A percentile compares a stretch with the other conserved stretches of the same genome.
Conservation (phyloP, 352 stramenopile species). For the Pseudoperonospora humuli region DNA sequence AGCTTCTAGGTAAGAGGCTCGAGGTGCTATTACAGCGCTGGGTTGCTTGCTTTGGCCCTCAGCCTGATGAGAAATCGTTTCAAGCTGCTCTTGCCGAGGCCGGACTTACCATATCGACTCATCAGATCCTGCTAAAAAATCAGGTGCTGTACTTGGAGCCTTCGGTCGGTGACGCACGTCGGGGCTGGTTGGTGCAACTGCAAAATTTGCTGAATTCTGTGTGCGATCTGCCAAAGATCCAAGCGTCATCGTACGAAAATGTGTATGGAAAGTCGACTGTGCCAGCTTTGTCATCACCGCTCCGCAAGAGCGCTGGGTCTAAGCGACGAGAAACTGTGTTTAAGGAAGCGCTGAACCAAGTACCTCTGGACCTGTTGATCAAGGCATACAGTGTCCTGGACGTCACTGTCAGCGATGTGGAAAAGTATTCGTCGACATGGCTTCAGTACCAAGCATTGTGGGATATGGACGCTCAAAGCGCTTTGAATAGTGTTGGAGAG, state of each 20-base stretch:
- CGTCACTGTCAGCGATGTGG: slow-evolving; percentile 71
- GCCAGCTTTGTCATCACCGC: slow-evolving; percentile 47
- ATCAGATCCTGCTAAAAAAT: slow-evolving; percentile 95
- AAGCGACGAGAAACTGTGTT: slow-evolving; percentile 64
- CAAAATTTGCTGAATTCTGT: slow-evolving; percentile 92
- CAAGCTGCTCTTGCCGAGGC: slow-evolving; percentile 37
- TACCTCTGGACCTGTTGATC: slow-evolving; percentile 60
- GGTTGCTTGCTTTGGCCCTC: slow-evolving; percentile 55
- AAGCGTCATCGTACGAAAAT: slow-evolving; percentile 83
- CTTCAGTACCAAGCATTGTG: slow-evolving; percentile 98
- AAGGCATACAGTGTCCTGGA: slow-evolving; percentile 75
- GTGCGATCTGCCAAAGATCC: slow-evolving; percentile 88
- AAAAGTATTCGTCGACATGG: slow-evolving; percentile 93
- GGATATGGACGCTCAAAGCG: slow-evolving; percentile 95
- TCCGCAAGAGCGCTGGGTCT: slow-evolving; percentile 46
- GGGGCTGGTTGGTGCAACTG: slow-evolving; percentile 86
- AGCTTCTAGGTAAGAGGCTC: slow-evolving; percentile 78
- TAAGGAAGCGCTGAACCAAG: slow-evolving; percentile 51
- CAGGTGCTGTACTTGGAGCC: slow-evolving; percentile 95
- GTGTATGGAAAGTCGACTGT: slow-evolving; percentile 69
- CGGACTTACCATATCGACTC: slow-evolving; percentile 41
- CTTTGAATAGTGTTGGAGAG: slow-evolving; percentile 88
- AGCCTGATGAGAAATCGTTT: slow-evolving; percentile 56
- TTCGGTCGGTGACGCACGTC: slow-evolving; percentile 89
- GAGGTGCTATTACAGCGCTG: slow-evolving; percentile 53